These are phyloP conservation scores for Colletotrichum cereale DNA, from an alignment of 2,329 filamentous ascomycete genomes.

Conservation along the genomic window DNA sequence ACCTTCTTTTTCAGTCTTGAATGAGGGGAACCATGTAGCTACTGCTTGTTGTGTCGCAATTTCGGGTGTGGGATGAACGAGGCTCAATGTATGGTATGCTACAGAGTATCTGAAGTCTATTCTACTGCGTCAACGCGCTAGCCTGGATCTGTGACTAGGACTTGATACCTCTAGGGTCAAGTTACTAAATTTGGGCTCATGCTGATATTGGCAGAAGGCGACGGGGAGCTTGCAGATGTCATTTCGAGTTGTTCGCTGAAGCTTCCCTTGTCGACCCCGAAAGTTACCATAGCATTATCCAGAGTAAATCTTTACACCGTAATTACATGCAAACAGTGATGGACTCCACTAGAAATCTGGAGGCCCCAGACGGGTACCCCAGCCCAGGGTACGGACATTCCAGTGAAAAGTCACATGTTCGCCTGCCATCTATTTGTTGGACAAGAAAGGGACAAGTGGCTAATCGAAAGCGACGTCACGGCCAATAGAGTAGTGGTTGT, in stretches of 20 bases:
- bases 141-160: not conserved
- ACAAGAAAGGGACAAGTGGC: not conserved
- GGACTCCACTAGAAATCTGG: conserved; percentile 2
- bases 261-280: not conserved
- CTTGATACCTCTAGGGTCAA: not conserved
- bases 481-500: not conserved
- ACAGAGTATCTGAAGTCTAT: not conserved
- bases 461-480: not conserved
- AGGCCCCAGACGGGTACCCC: not conserved
- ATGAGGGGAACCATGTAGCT: conserved; percentile 6
- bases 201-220: not conserved
- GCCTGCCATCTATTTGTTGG: not conserved
- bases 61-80: not conserved
- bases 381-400: conserved; percentile 5
- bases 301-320: too few species aligned
- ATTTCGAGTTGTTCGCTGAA: not conserved
- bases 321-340: conserved; percentile 24
- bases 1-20: conserved; percentile 8
- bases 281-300: not conserved
- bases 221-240: not conserved
- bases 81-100: conserved; percentile 5
- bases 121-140: not conserved
- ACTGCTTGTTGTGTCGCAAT: not conserved
- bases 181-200: not conserved
- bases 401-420: not conserved